phyloP scores from a whole-genome alignment of 805 yeast genomes.

The Limtongozyma cylindracea region DNA sequence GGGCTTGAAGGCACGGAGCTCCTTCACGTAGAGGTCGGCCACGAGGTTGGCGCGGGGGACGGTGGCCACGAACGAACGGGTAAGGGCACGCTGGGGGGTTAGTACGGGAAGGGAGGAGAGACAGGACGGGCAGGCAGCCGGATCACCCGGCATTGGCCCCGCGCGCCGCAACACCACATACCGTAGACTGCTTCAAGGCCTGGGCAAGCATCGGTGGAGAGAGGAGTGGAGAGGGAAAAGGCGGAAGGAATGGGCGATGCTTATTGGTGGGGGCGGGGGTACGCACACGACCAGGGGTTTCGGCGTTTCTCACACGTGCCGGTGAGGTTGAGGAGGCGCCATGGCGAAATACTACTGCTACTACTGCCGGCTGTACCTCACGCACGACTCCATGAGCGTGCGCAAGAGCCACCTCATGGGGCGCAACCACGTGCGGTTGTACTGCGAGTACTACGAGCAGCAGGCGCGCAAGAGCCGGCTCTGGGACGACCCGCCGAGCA shows the following conservation, averaged over 20 bases:
- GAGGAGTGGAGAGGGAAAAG: too few species aligned
- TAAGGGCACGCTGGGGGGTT: constrained; percentile 6
- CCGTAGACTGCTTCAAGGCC: too few species aligned
- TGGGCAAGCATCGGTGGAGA: too few species aligned
- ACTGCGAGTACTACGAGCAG: constrained; percentile 48
- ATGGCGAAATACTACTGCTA: constrained; percentile 68
- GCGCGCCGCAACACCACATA: too few species aligned
- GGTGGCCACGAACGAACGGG: too few species aligned
- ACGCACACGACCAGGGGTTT: too few species aligned
- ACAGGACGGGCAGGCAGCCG: too few species aligned
- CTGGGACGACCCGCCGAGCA: too few species aligned
- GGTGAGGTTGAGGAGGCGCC: background rate
- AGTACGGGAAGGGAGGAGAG: background rate
- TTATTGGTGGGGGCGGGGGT: too few species aligned
- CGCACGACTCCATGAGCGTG: constrained; percentile 78
- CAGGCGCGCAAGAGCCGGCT: constrained; percentile 8
- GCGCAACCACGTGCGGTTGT: constrained; percentile 43
- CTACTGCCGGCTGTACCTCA: constrained; percentile 59
- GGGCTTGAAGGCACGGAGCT: constrained; percentile 77
- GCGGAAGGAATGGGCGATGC: too few species aligned
- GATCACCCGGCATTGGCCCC: too few species aligned
- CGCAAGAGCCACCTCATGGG: constrained; percentile 62
- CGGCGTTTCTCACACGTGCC: too few species aligned
- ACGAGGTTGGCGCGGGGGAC: constrained; percentile 48
- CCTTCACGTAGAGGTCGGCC: constrained; percentile 68